Base-by-base conservation (phyloP, 345 rosid species). In the Pseudoturritis turrita region DNA sequence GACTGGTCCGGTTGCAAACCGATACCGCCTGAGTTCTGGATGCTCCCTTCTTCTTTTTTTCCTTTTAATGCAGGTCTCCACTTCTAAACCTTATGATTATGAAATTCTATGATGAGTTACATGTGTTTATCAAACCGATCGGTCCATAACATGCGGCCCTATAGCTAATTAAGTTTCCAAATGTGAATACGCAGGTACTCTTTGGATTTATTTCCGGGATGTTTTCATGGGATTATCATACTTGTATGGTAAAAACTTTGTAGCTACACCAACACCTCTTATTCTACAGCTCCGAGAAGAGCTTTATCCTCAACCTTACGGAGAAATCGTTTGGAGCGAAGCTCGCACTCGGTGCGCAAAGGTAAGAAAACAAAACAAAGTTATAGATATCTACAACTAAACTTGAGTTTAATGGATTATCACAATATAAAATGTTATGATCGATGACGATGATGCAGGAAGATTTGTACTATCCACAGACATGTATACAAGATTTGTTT, bases 21-120 rank as follows among this genome's bases (percentile, higher is more conserved):
- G 1, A 81, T 81, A 84, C 87, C 87, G n/a, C 87, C 87, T 0
- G 87, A 83, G 73, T 78, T 83, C 21, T 83, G 84, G 84, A 54
- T 80, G 4, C 76, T 83, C 22, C 87, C 87, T 55, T 62, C 83
- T n/a, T 70, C 72, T 29, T 29, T 29, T 44, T 25, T 18, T 19
- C 65, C 49, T 3, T 3, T 60, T 6, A 55, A 31, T 17, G 41
- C 40, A 31, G 61, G 61, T 55, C 18, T 10, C 14, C 14, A 29
- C 33, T 29, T 29, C 33, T 29, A 29, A 29, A 29, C 8, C 8
- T 29, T 29, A 29, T 29, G 8, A 3, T 29, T 29, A 29, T 29
- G 33, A 29, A 29, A 6, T 29, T n/a, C 33, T 29, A 29, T 29
- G 33, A 5, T 29, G 33, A 7, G 33, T 7, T 29, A 29, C 33